Evolutionary conservation across 179 eudicot genomes (phyloP), one percentile per base, ranked within the genome.

Genomic region (Beta corolliflora): DNA sequence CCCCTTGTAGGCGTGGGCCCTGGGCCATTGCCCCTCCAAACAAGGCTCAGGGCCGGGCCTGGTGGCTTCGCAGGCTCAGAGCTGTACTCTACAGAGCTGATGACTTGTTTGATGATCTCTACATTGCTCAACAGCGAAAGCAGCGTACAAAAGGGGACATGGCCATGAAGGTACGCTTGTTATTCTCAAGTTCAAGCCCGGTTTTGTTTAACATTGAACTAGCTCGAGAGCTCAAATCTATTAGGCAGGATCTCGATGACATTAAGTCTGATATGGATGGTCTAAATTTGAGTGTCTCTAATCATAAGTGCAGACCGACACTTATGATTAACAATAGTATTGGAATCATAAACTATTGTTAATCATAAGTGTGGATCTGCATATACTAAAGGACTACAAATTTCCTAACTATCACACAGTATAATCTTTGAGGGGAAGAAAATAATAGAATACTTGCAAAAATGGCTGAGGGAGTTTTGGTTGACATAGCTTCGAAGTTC

Each of bases 211-310:
- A 44, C 12, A 18, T 23, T 1, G 41, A 80, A 63, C 13, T 73
- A 21, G 78, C 74, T 53, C 23, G 23, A 36, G 25, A 53, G 44
- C 65, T 80, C 21, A 80, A 74, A 56, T 64, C 66, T 36, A 74
- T 80, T 65, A 80, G 66, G 66, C 8, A 74, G 52, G 83, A 73
- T 19, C 73, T 80, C 5, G 73, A 74, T 19, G 56, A 19, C 44
- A 75, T 80, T 41, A 80, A 74, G 73, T 63, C 73, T 0, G 65
- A 74, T 13, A 73, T 74, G 73, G 66, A 16, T 50, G 61, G 72
- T 11, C 63, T 74, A 7, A 53, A 64, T 54, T 54, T 74, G 71
- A n/a, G 31, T n/a, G 5, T 21, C n/a, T n/a, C n/a, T n/a, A n/a
- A n/a, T n/a, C n/a, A n/a, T n/a, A n/a, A n/a, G n/a, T n/a, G n/a